phyloP scores from a whole-genome alignment of 495 filamentous ascomycete species.

The Penicillium diatomitis region DNA sequence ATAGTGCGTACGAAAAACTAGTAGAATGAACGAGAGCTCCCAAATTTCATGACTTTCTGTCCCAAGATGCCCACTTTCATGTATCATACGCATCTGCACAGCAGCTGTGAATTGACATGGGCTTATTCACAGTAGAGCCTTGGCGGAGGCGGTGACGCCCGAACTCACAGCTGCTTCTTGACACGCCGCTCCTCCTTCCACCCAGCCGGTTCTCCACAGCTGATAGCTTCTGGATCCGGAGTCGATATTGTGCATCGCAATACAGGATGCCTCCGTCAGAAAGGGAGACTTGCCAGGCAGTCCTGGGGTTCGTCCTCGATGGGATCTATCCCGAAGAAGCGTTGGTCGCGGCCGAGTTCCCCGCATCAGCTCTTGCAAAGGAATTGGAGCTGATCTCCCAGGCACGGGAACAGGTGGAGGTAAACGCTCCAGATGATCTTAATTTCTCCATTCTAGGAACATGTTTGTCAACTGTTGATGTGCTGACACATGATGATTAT shows the following conservation, averaged over 20 bases:
- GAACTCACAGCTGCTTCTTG: slow-evolving; percentile 22
- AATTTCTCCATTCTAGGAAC: too few species aligned
- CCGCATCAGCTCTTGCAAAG: slow-evolving; percentile 46
- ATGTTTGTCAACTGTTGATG: neutral
- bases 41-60: too few species aligned
- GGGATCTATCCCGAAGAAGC: slow-evolving; percentile 69
- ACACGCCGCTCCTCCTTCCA: slow-evolving; percentile 8
- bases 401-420: slow-evolving; percentile 63
- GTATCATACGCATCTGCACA: too few species aligned
- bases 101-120: too few species aligned
- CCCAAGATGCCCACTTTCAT: too few species aligned
- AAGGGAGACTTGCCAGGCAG: slow-evolving; percentile 48
- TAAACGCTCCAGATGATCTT: slow-evolving; percentile 12
- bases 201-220: neutral
- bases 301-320: slow-evolving; percentile 63
- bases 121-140: neutral
- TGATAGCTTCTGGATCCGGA: too few species aligned
- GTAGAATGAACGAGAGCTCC: too few species aligned
- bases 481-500: neutral
- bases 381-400: slow-evolving; percentile 56
- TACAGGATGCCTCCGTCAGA: slow-evolving; percentile 4
- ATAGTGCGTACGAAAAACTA: too few species aligned
- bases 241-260: too few species aligned
- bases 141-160: slow-evolving; percentile 21
- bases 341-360: slow-evolving; percentile 53